Conservation (phyloP, 208 protist species). For the Acanthamoeba castellanii region DNA sequence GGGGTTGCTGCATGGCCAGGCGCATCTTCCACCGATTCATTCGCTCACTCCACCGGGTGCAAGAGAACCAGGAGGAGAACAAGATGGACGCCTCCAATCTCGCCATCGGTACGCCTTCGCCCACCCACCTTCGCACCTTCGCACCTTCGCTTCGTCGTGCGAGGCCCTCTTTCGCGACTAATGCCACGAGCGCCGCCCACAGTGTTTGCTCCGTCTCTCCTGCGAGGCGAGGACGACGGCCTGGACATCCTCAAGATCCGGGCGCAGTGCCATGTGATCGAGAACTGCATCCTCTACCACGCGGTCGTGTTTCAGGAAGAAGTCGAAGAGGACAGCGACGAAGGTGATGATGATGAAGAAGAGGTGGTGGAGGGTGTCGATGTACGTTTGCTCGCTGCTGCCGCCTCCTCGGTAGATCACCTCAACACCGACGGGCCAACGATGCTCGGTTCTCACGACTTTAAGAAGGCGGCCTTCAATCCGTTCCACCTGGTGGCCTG, state of each 20-base stretch:
- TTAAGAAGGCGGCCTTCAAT: not conserved
- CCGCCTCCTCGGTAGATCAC: not conserved
- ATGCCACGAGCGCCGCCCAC: not conserved
- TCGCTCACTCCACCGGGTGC: not conserved
- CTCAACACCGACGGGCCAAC: not conserved
- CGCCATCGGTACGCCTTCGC: not conserved
- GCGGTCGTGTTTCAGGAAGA: not conserved
- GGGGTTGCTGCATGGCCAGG: not conserved
- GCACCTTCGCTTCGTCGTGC: not conserved
- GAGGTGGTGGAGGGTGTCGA: not conserved
- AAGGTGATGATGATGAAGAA: not conserved
- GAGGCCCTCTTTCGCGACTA: not conserved
- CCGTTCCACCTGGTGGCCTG: not conserved
- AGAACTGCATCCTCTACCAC: not conserved
- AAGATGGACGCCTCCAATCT: constrained; percentile 41
- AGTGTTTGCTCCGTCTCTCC: constrained; percentile 12
- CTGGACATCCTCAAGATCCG: not conserved
- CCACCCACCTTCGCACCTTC: too few species aligned
- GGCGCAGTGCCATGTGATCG: not conserved
- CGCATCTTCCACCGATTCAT: not conserved
- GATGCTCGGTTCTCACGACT: not conserved
- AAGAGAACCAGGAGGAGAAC: not conserved
- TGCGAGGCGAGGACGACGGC: not conserved
- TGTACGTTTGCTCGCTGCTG: not conserved
- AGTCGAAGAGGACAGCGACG: too few species aligned